Evolutionary conservation across 257 asterid species (phyloP), one percentile per base, ranked within the genome.

Genomic region (Scutellaria barbata): DNA sequence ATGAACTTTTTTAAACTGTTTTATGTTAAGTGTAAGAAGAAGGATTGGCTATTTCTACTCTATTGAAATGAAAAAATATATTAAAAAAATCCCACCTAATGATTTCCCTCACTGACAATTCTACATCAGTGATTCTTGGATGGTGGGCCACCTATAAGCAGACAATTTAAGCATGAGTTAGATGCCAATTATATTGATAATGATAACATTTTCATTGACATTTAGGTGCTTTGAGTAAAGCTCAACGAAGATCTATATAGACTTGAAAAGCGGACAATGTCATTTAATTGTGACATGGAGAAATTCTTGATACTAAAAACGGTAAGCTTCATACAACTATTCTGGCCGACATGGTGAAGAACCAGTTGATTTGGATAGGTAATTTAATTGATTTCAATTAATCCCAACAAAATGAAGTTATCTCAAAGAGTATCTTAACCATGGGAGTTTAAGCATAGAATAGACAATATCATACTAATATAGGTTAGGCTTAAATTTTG

Each of bases 71-170:
- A 1, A 22, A 6, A 7, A 58, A 22, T n/a, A n/a, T n/a, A n/a
- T n/a, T n/a, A 10, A 13, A 22, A 33, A 65, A 68, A 61, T 46
- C 35, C 16, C 79, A 80, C 83, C 84, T 51, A 74, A 74, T 80
- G 68, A 74, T 75, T 65, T 17, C 53, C 20, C 47, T 4, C 71
- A 52, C 41, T 10, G 12, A 51, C 73, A 55, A 20, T 65, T 59
- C 43, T 52, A 40, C 17, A 61, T 4, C 6, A 6, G 42, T 69
- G 46, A 14, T 46, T 65, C 52, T 51, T 14, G 37, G 30, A 41
- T 25, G 20, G 46, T 70, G 50, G 58, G 7, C 59, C 39, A 57
- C 74, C 48, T 7, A 64, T 39, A 14, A 39, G 50, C 48, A 60
- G 17, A 41, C 10, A 62, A 17, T 40, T 40, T 40, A 16, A 39